These are phyloP conservation scores for Blastomyces silverae DNA, from an alignment of 2,329 filamentous ascomycete species.

Conservation along the genomic window DNA sequence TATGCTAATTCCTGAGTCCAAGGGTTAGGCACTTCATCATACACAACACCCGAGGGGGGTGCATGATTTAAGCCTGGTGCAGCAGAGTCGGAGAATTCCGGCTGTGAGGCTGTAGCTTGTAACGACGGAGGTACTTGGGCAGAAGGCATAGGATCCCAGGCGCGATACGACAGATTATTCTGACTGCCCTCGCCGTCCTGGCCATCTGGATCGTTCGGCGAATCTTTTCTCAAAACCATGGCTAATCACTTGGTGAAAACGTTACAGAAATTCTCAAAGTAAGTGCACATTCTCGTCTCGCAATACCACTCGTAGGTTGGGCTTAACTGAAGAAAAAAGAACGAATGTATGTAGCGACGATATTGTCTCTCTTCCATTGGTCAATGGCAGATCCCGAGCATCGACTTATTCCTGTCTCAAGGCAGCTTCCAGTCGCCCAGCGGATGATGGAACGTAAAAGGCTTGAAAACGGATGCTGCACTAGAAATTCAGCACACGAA, in stretches of 20 bases:
- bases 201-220: background rate
- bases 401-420: background rate
- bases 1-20: background rate
- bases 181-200: background rate
- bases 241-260: background rate
- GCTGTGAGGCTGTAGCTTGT: background rate
- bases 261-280: background rate
- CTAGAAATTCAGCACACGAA: background rate
- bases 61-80: background rate
- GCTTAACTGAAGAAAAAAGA: background rate
- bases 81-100: background rate
- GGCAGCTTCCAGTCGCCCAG: background rate
- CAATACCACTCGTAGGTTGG: background rate
- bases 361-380: background rate
- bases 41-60: background rate
- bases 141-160: background rate
- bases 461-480: background rate
- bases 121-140: background rate
- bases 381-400: background rate
- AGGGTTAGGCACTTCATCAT: background rate
- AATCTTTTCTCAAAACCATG: conserved; percentile 6
- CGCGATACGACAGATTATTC: conserved; percentile 7
- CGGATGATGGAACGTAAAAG: background rate
- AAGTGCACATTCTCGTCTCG: background rate
- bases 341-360: background rate